Conservation (phyloP, 106 monocot genomes). For the Iris macrosiphon region DNA sequence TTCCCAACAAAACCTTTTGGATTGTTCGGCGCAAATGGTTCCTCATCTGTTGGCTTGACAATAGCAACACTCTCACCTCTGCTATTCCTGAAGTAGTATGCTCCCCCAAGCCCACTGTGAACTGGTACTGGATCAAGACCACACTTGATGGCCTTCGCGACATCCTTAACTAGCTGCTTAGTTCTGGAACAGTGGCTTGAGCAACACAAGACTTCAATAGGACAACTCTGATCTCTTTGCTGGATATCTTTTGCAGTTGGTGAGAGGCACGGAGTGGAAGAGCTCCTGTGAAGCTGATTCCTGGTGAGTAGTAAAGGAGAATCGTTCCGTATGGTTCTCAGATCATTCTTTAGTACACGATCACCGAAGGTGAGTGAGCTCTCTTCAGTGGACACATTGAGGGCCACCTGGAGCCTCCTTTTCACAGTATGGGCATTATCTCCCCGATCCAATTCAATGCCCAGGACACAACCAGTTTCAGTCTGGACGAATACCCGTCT, state of each 20-base stretch:
- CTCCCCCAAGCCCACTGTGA: conserved; percentile 78
- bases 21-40: conserved; percentile 76
- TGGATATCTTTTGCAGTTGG: conserved; percentile 30
- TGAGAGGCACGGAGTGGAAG: conserved; percentile 52
- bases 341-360: conserved; percentile 66
- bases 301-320: conserved; percentile 71
- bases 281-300: conserved; percentile 40
- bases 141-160: conserved; percentile 48
- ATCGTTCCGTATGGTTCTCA: conserved; percentile 58
- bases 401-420: conserved; percentile 41
- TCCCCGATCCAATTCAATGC: conserved; percentile 41
- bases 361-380: conserved; percentile 85
- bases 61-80: conserved; percentile 66
- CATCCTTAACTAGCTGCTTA: conserved; percentile 66
- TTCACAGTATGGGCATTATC: conserved; percentile 63
- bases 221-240: conserved; percentile 37
- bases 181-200: conserved; percentile 37
- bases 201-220: conserved; percentile 72
- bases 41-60: conserved; percentile 89
- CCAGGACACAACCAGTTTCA: conserved; percentile 47
- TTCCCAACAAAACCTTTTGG: conserved; percentile 63
- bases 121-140: conserved; percentile 72
- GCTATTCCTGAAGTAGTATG: conserved; percentile 77
- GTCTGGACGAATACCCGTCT: conserved; percentile 69
- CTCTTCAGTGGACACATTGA: conserved; percentile 73